Conservation (phyloP, 352 stramenopile species). For the Globisporangium cederbergense region DNA sequence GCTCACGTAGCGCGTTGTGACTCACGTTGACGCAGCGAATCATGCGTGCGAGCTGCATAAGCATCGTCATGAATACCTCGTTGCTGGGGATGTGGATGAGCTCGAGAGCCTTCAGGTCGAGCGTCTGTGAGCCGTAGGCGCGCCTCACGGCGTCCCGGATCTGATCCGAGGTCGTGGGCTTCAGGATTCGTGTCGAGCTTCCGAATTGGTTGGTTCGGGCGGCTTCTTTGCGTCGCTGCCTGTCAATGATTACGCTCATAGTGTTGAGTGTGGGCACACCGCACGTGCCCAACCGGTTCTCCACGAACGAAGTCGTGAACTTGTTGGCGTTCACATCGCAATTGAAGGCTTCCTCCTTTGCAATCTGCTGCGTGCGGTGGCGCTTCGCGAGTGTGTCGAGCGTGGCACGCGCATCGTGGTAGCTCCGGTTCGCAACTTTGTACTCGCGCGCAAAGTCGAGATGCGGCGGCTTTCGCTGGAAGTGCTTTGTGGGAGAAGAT, state of each 20-base stretch:
- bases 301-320: conserved; percentile 49
- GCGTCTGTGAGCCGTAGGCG: conserved; percentile 45
- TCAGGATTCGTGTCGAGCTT: background rate
- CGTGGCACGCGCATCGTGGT: conserved; percentile 41
- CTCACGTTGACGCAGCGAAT: conserved; percentile 63
- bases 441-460: conserved; percentile 57
- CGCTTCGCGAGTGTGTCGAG: conserved; percentile 45
- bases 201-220: background rate
- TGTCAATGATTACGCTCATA: conserved; percentile 48
- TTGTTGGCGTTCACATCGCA: conserved; percentile 31
- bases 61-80: conserved; percentile 53
- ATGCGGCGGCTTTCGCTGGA: conserved; percentile 57
- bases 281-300: conserved; percentile 59
- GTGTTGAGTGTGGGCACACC: conserved; percentile 66
- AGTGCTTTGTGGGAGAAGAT: conserved; percentile 13
- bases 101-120: conserved; percentile 66
- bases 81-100: conserved; percentile 52
- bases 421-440: conserved; percentile 31
- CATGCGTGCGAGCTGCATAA: conserved; percentile 59
- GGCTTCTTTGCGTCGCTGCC: conserved; percentile 30
- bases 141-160: conserved; percentile 42
- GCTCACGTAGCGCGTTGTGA: conserved; percentile 60
- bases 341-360: conserved; percentile 50
- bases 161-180: conserved; percentile 9
- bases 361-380: conserved; percentile 46